Conservation (phyloP, 176 grass and related monocot genomes). For the Avena eriantha region DNA sequence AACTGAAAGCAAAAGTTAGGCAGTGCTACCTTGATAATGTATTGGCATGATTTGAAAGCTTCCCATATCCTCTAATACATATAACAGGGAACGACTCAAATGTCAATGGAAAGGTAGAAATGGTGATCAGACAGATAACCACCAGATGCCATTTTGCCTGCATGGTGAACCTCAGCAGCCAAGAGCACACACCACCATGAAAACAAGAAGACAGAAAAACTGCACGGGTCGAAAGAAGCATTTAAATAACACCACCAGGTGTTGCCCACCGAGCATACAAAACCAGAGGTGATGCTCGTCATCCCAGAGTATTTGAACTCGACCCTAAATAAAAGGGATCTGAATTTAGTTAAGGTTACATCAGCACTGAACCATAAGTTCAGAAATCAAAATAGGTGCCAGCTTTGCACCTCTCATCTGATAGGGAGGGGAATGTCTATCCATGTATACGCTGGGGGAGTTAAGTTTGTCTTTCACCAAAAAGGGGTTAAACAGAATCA, state of each 20-base stretch:
- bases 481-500: not conserved
- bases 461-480: not conserved
- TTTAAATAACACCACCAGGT: not conserved
- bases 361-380: not conserved
- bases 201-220: not conserved
- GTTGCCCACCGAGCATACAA: not conserved
- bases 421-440: not conserved
- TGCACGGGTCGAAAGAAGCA: not conserved
- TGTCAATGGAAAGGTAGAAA: not conserved
- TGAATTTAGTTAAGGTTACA: not conserved
- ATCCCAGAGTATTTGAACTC: not conserved
- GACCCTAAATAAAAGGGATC: not conserved
- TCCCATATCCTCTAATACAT: not conserved
- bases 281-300: not conserved
- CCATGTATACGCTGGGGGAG: not conserved
- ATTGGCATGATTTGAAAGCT: not conserved
- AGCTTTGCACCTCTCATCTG: conserved; percentile 26
- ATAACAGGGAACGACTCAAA: not conserved
- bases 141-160: not conserved
- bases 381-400: conserved; percentile 9
- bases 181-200: not conserved
- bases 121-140: not conserved
- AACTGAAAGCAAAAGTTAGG: not conserved
- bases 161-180: not conserved
- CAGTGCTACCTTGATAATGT: not conserved